Evolutionary conservation across 2,329 filamentous ascomycete species (phyloP).

Genomic region (Exophiala mesophila): DNA sequence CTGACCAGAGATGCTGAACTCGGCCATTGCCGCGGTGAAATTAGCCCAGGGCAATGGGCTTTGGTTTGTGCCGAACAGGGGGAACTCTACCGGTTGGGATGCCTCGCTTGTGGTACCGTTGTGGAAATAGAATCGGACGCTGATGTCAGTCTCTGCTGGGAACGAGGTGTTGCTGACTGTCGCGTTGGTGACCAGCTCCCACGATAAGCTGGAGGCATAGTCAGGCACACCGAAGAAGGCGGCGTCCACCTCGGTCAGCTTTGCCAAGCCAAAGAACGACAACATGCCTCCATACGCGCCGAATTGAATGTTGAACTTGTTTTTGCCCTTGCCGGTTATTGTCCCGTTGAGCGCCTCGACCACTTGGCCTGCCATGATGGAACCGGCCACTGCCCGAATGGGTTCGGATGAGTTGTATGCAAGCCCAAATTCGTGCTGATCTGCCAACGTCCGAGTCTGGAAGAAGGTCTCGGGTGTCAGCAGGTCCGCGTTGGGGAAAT

Average conservation of each 20-base stretch:
- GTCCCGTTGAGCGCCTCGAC: slow-evolving; percentile 43
- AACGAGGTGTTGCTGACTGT: slow-evolving; percentile 30
- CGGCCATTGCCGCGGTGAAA: slow-evolving; percentile 59
- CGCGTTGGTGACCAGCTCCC: slow-evolving; percentile 62
- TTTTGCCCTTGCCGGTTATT: slow-evolving; percentile 34
- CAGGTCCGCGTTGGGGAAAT: slow-evolving; percentile 56
- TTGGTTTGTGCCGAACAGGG: slow-evolving; percentile 55
- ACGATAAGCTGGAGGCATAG: slow-evolving; percentile 76
- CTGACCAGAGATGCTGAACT: slow-evolving; percentile 63
- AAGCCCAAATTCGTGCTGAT: slow-evolving; percentile 74
- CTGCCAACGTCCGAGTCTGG: slow-evolving; percentile 68
- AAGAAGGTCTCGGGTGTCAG: slow-evolving; percentile 59
- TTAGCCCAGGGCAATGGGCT: slow-evolving; percentile 61
- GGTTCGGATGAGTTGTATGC: slow-evolving; percentile 64
- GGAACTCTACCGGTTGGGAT: slow-evolving; percentile 48
- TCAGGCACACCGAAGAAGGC: slow-evolving; percentile 75
- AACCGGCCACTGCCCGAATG: slow-evolving; percentile 50
- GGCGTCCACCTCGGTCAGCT: slow-evolving; percentile 45
- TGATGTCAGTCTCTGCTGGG: slow-evolving; percentile 45
- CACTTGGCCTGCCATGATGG: slow-evolving; percentile 61
- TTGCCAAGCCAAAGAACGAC: slow-evolving; percentile 57
- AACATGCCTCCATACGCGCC: slow-evolving; percentile 58
- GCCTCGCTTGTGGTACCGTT: slow-evolving; percentile 52
- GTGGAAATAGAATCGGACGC: slow-evolving; percentile 59
- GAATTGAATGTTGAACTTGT: slow-evolving; percentile 51